Base-by-base conservation (phyloP, 2,329 filamentous ascomycete species). In the Penicillium thymicola region DNA sequence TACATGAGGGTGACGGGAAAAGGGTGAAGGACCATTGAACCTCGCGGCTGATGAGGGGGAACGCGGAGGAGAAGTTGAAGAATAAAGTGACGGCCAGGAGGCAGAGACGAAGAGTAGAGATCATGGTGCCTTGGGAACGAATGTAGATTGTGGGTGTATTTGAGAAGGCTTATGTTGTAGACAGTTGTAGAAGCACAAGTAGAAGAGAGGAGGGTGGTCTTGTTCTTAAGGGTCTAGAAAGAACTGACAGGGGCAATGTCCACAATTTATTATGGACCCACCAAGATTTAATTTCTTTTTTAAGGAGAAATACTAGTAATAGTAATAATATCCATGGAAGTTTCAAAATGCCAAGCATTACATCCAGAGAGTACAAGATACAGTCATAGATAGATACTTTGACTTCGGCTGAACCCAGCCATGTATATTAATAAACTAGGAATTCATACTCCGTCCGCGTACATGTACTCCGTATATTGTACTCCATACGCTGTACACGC, bases 11-110 rank as follows among this genome's bases (percentile, higher is more conserved):
- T 28, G 58, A 57, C 10, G 60, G 62, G 54, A 58, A 65, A 0
- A 66, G 58, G 7, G 64, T 55, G 51, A 66, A 66, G 36, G 63
- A 65, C 64, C 64, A 66, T 46, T 64, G 57, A 9, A 59, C 21
- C 7, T 60, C 59, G 36, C 62, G 63, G 5, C 50, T 30, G 28
- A 59, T 45, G 40, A 65, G 57, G 7, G 64, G 64, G 50, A 64
- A 62, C 30, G 64, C 62, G 2, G 57, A 40, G 47, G 59, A 43
- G 34, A 51, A 49, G 18, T 55, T 43, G 38, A 61, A 41, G 40
- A 65, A 32, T 9, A 60, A 18, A 37, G 51, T 42, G 21, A 42
- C 18, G 13, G 59, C 51, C 25, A 55, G 27, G 36, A 62, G 32
- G 32, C 18, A 54, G 14, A 51, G 13, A 27, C 38, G 55, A n/a